phyloP scores from a whole-genome alignment of 2,329 filamentous ascomycete species.

The Fusarium aywerte region DNA sequence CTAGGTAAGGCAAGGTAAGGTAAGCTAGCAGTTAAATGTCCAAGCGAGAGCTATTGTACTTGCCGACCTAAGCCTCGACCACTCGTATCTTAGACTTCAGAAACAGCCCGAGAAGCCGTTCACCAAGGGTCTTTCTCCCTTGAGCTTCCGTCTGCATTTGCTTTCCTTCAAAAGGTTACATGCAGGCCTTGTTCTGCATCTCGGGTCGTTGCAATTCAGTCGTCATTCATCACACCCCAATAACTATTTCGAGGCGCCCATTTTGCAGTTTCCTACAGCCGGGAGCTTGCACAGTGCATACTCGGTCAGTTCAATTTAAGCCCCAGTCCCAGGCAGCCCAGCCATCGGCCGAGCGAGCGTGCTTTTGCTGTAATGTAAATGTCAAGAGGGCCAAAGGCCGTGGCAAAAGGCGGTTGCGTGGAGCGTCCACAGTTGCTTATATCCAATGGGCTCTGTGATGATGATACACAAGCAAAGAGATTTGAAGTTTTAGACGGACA shows the following conservation, averaged over 20 bases:
- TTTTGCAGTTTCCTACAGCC: conserved; percentile 22
- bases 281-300: conserved; percentile 20
- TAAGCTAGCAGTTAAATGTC: conserved; percentile 13
- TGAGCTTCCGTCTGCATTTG: background rate
- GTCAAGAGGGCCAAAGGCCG: conserved; percentile 30
- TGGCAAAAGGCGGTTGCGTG: conserved; percentile 36
- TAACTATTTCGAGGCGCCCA: conserved; percentile 20
- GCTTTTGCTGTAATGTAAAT: background rate
- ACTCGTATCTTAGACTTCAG: conserved; percentile 35
- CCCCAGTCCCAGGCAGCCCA: conserved; percentile 17
- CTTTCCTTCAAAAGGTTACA: conserved; percentile 15
- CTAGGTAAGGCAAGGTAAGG: too few relatives aligned
- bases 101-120: conserved; percentile 21
- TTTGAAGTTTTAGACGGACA: conserved; percentile 6
- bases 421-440: conserved; percentile 11
- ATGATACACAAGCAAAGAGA: conserved; percentile 11
- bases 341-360: conserved; percentile 25
- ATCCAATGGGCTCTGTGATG: conserved; percentile 20
- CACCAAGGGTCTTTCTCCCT: conserved; percentile 22
- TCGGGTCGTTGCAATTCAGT: conserved; percentile 23
- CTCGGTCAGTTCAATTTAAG: conserved; percentile 21
- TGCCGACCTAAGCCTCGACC: conserved; percentile 28
- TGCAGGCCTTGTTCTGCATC: conserved; percentile 31
- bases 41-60: conserved; percentile 33
- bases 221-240: conserved; percentile 33